Base-by-base conservation (phyloP, 257 asterid genomes). In the Fraxinus americana region DNA sequence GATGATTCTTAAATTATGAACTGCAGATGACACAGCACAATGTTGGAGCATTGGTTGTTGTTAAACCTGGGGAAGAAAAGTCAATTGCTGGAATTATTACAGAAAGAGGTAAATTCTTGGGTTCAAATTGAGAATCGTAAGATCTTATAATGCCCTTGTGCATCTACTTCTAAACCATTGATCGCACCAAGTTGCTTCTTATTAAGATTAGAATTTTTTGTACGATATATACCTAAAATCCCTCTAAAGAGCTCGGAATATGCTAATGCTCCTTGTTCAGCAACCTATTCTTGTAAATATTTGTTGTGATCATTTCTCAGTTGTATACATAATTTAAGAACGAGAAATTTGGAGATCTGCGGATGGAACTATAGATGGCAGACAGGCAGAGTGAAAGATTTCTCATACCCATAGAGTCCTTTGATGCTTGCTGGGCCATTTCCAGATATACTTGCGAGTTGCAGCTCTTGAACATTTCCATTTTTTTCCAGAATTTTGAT, bases 11-110 rank as follows among this genome's bases (percentile, higher is more conserved):
- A 65, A 25, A 34, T 73, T 57, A 52, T 72, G 9, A 8, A 23
- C 23, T 48, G 76, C 87, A 88, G 92, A 88, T 88, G 92, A 88
- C 92, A 50, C 86, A 78, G 50, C 87, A 88, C 86, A 86, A 88
- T 81, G 90, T 88, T 50, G 92, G 92, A 80, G 92, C 90, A 34
- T 75, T 88, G 82, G 88, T 88, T 71, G 92, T 88, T 2, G 89
- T 88, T 67, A 88, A 88, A 80, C 87, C 92, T 65, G 90, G 88
- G 78, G 87, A 84, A 75, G 80, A 84, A 70, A 84, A 77, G 59
- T 78, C 89, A 27, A 68, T 88, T 75, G 90, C 90, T 78, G 92
- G 92, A 67, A 88, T 88, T 72, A 48, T 72, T 75, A 86, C 92
- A 3, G 90, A 88, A 75, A 84, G 92, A 85, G 92, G 92, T 88